Conservation (phyloP, 2,329 filamentous ascomycete species). For the Claviceps fusiformis region DNA sequence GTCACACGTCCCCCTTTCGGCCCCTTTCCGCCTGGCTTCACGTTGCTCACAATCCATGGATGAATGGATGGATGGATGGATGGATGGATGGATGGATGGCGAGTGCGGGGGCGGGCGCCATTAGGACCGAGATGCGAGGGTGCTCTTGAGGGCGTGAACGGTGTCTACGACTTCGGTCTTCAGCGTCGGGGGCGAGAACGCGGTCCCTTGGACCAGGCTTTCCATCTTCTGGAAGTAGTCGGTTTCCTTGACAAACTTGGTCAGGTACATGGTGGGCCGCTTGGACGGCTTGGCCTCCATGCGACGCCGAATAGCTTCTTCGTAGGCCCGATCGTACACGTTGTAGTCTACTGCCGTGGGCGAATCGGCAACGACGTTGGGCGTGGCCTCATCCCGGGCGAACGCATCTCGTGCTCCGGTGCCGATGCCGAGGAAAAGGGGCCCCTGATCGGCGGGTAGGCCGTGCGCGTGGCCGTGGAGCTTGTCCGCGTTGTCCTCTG, state of each 20-base stretch:
- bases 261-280: slow-evolving; percentile 34
- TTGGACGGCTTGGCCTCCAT: slow-evolving; percentile 39
- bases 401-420: slow-evolving; percentile 42
- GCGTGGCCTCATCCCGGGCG: slow-evolving; percentile 22
- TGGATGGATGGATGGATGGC: no score
- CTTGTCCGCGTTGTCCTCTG: slow-evolving; percentile 26
- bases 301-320: slow-evolving; percentile 58
- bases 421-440: slow-evolving; percentile 65
- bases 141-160: slow-evolving; percentile 2
- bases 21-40: no score
- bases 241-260: slow-evolving; percentile 31
- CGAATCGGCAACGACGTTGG: slow-evolving; percentile 61
- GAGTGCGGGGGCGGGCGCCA: background rate
- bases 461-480: slow-evolving; percentile 39
- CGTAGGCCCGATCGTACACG: slow-evolving; percentile 80
- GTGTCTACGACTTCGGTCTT: slow-evolving; percentile 8
- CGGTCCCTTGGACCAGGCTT: slow-evolving; percentile 22
- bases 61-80: no score
- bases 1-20: no score
- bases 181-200: slow-evolving; percentile 5
- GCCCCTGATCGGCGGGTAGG: slow-evolving; percentile 43
- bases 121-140: background rate
- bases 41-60: no score
- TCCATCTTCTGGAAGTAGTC: slow-evolving; percentile 25
- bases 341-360: slow-evolving; percentile 74